phyloP scores from a whole-genome alignment of 1,284 basidiomycete genomes.

The Moesziomyces antarcticus region DNA sequence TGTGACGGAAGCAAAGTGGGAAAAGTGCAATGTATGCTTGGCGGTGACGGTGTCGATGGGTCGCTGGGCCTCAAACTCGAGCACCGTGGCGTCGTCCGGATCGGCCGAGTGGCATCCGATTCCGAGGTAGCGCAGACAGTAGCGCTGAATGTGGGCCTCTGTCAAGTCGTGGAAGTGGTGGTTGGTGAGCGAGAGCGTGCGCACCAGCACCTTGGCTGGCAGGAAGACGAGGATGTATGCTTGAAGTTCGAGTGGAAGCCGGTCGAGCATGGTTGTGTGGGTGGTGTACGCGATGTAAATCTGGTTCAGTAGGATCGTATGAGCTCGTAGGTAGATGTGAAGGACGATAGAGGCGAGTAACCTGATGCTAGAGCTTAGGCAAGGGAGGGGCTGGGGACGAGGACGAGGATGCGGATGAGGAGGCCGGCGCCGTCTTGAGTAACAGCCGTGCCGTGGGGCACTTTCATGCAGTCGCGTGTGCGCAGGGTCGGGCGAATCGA shows the following conservation, averaged over 20 bases:
- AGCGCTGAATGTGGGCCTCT: slow-evolving; percentile 46
- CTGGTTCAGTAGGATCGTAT: too few species aligned
- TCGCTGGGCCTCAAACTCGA: slow-evolving; percentile 57
- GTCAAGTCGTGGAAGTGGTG: slow-evolving; percentile 46
- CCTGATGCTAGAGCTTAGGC: background rate
- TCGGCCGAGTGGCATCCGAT: slow-evolving; percentile 15
- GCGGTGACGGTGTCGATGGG: slow-evolving; percentile 58
- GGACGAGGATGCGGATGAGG: background rate
- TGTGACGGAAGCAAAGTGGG: slow-evolving; percentile 40
- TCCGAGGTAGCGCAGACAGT: slow-evolving; percentile 35
- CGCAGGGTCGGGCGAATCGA: background rate
- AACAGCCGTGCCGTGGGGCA: background rate
- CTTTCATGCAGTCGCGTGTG: background rate
- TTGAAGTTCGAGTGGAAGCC: slow-evolving; percentile 47
- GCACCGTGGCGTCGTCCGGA: slow-evolving; percentile 15
- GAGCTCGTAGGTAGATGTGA: too few species aligned
- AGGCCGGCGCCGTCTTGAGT: background rate
- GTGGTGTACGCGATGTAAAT: too few species aligned
- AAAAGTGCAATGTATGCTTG: slow-evolving; percentile 54
- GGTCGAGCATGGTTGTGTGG: slow-evolving; percentile 20
- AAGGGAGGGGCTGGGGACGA: background rate
- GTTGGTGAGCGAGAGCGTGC: slow-evolving; percentile 43
- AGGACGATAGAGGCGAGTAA: too few species aligned
- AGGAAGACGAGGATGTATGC: slow-evolving; percentile 50
- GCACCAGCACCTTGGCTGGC: slow-evolving; percentile 30